phyloP scores from a whole-genome alignment of 225 moss, liverwort and hornwort species.

The Bryoerythrophyllum caledonicum region DNA sequence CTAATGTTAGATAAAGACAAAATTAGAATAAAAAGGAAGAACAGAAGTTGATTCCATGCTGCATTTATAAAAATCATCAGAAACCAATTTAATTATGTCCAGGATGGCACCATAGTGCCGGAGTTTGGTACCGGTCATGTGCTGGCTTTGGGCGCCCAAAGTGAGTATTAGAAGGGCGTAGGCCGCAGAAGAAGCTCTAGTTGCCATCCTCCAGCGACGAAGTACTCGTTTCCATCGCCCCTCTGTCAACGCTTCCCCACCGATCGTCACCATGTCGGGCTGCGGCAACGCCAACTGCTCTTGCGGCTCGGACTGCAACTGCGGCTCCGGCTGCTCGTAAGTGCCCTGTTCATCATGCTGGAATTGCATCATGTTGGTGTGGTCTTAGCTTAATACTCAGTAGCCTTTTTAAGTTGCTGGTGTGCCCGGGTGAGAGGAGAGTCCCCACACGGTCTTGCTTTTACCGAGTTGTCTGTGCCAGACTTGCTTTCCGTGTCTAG shows the following conservation, averaged over 20 bases:
- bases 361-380: not conserved
- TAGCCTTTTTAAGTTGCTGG: too few species aligned
- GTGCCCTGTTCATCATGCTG: not conserved
- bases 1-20: too few species aligned
- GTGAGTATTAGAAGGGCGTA: conserved; percentile 10
- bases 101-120: too few species aligned
- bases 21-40: too few species aligned
- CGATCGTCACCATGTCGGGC: conserved; percentile 46
- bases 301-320: conserved; percentile 44
- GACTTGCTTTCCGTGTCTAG: too few species aligned
- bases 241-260: not conserved
- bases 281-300: conserved; percentile 42
- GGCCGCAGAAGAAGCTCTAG: not conserved
- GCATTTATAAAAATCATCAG: too few species aligned
- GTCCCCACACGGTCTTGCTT: too few species aligned
- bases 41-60: too few species aligned
- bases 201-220: conserved; percentile 1
- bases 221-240: not conserved
- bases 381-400: not conserved
- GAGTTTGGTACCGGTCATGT: too few species aligned
- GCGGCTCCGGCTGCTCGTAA: conserved; percentile 52
- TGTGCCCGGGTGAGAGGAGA: too few species aligned
- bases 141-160: not conserved
- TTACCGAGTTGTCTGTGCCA: too few species aligned
- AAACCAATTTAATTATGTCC: too few species aligned